Base-by-base conservation (phyloP, 129 eudicot genomes). In the Mikania micrantha region DNA sequence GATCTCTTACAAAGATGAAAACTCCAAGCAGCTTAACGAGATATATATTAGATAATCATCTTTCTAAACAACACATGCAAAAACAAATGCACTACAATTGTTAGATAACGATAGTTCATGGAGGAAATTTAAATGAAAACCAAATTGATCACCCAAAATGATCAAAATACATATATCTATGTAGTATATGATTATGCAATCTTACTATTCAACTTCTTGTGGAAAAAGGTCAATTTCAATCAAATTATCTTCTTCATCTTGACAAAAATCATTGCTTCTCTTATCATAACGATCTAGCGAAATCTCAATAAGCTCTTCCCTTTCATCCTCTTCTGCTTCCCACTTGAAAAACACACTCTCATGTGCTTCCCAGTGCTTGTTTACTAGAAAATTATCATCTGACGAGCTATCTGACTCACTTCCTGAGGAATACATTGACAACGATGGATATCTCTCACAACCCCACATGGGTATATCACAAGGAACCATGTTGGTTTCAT, bases 281-380 rank as follows among this genome's bases (percentile, higher is more conserved):
- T 74, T 77, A 71, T 66, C 84, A 45, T 75, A 27, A 28, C 3
- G 70, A 24, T 82, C 95, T 54, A 88, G 59, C 16, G 76, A 84
- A 60, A 93, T 93, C 82, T 93, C 99, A 50, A 93, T 88, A 66
- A 89, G 63, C 34, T 88, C 96, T 25, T 88, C 95, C 38, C 65
- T 73, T 0, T 90, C 98, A 66, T 74, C 83, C 1, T 49, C 64
- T 50, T 73, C 78, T 5, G 74, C 90, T 9, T 79, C 87, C 85
- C 90, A 85, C 80, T 70, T 75, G 72, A 81, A 78, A 19, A 76
- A 62, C 72, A 66, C 53, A 12, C 75, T 31, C 17, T 84, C 94
- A 50, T 78, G 79, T 52, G 77, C 58, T 25, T 77, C 85, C 87
- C 85, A 80, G 13, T 63, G 64, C 60, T 66, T 73, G 60, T 49